phyloP scores from a whole-genome alignment of 108 stramenopile species.

The Cyclotella kingstonii region DNA sequence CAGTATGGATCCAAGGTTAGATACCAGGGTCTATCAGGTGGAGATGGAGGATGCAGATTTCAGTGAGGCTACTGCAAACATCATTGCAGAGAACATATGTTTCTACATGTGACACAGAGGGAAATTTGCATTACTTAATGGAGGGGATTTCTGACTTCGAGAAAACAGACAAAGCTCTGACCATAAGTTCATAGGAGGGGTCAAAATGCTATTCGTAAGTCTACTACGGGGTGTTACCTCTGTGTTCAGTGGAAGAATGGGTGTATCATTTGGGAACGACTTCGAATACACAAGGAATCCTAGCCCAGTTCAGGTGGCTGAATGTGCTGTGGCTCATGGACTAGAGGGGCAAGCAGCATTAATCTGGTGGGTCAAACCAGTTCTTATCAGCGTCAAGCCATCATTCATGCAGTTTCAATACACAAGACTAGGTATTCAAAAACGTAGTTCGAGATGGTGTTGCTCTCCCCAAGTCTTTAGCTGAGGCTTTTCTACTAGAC shows the following conservation, averaged over 20 bases:
- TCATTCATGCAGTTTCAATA: not conserved
- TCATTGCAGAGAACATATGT: too few relatives aligned
- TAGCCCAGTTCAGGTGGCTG: constrained; percentile 29
- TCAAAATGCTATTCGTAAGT: too few relatives aligned
- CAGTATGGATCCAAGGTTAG: too few relatives aligned
- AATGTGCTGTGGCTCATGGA: constrained; percentile 13
- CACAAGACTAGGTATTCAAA: not conserved
- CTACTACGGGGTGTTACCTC: not conserved
- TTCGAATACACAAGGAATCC: constrained; percentile 30
- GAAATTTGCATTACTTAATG: too few relatives aligned
- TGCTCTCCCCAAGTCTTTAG: constrained; percentile 21
- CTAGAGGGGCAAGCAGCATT: constrained; percentile 18
- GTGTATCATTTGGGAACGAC: constrained; percentile 4
- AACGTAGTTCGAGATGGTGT: constrained; percentile 12
- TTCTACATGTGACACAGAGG: too few relatives aligned
- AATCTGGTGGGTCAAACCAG: constrained; percentile 1
- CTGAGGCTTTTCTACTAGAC: constrained; percentile 30
- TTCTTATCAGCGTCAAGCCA: not conserved
- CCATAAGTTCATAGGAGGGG: too few relatives aligned
- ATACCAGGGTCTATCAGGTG: too few relatives aligned
- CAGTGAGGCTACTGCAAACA: too few relatives aligned
- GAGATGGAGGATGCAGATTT: too few relatives aligned
- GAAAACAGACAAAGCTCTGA: too few relatives aligned
- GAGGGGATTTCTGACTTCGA: too few relatives aligned
- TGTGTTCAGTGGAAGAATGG: not conserved